Conservation (phyloP, 345 rosid species). For the Eucalyptus polyanthemos region DNA sequence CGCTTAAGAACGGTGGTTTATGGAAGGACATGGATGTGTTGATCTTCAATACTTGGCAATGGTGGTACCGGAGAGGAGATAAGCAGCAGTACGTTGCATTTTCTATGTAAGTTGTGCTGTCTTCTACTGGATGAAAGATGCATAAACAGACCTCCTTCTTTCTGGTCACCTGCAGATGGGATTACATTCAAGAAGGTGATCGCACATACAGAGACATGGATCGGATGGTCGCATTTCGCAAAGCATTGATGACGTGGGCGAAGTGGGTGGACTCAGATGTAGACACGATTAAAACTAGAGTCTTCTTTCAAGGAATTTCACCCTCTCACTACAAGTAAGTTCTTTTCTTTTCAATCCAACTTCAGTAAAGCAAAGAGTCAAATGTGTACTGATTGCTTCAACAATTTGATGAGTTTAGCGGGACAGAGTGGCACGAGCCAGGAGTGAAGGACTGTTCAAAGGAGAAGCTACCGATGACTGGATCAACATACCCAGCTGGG, state of each 20-base stretch:
- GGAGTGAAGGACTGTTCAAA: constrained; percentile 31
- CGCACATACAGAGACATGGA: constrained; percentile 38
- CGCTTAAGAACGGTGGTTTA: constrained; percentile 16
- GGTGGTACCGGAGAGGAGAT: constrained; percentile 57
- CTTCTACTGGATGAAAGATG: not conserved
- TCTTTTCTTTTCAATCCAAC: not conserved
- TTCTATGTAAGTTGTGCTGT: too few relatives aligned
- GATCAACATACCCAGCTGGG: constrained; percentile 22
- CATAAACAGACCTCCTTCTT: not conserved
- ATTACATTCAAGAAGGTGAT: constrained; percentile 43
- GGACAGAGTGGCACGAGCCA: constrained; percentile 42
- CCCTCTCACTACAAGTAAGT: constrained; percentile 73
- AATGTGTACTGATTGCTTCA: not conserved
- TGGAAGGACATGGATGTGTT: constrained; percentile 50
- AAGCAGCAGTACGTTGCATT: constrained; percentile 36
- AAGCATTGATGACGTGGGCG: constrained; percentile 72
- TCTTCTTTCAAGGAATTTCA: constrained; percentile 73
- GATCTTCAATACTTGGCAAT: constrained; percentile 61
- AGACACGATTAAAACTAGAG: constrained; percentile 40
- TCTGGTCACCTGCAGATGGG: constrained; percentile 53
- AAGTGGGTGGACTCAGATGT: constrained; percentile 77
- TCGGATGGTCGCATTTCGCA: constrained; percentile 62
- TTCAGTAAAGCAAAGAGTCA: not conserved
- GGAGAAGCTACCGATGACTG: constrained; percentile 26
- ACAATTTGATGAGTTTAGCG: constrained; percentile 13